Percentiles rank a stretch among this genome's conserved stretches.
These are phyloP conservation scores for Lactarius psammicola DNA, from an alignment of 768 basidiomycete genomes.

Conservation along the genomic window DNA sequence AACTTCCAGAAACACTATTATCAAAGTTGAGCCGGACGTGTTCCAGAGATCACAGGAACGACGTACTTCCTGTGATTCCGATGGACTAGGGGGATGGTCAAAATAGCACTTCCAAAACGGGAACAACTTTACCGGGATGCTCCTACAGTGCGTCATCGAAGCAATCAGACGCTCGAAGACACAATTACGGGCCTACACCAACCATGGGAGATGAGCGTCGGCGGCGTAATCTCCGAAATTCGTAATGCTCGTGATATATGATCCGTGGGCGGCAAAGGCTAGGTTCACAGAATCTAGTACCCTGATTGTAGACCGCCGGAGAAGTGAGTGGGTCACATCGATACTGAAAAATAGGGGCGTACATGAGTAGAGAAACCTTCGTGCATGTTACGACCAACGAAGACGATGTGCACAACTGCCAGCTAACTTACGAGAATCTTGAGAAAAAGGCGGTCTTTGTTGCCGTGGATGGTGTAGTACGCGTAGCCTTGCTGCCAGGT, in stretches of 20 bases:
- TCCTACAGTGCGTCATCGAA: background rate
- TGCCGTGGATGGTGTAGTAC: constrained; percentile 1
- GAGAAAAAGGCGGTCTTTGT: background rate
- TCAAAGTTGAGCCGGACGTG: background rate
- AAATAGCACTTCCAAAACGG: background rate
- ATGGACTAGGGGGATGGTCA: background rate
- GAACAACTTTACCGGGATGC: background rate
- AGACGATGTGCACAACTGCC: background rate
- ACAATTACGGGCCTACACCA: background rate
- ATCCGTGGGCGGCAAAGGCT: background rate
- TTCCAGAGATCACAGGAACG: background rate
- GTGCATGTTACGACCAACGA: background rate
- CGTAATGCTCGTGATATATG: constrained; percentile 4
- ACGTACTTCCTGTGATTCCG: constrained; percentile 3
- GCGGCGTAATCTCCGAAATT: constrained; percentile 8
- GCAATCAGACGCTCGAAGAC: background rate
- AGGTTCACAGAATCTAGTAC: constrained; percentile 1
- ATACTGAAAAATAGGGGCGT: background rate
- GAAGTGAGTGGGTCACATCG: background rate
- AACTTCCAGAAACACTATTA: background rate
- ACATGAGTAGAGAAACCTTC: constrained; percentile 4
- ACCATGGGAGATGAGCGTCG: background rate
- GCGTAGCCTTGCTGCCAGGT: constrained; percentile 3
- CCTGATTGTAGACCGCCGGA: background rate
- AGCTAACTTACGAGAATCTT: background rate